Evolutionary conservation across 768 basidiomycete species (phyloP), one percentile per base, ranked within the genome.

Genomic region (Tephrocybe sp.): DNA sequence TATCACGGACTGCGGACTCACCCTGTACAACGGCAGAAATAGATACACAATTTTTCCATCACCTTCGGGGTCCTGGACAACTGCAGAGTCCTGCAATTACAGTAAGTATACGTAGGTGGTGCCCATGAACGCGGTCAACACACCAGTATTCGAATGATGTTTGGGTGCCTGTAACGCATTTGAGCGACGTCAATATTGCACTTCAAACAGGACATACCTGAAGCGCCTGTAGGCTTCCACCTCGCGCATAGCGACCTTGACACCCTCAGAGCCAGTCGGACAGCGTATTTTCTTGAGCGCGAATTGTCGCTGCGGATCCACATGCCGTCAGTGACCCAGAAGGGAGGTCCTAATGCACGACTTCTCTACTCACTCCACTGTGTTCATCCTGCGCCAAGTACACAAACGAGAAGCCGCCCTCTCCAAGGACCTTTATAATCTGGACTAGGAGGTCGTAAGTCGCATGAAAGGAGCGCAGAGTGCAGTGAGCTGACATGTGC

Each of bases 201-300:
- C n/a, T 11, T 35, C 16, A 30, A 30, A n/a, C 2, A 27, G 11
- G 19, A 75, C 87, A 69, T 65, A 91, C 91, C 84, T 90, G 77
- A 98, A 98, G 51, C 96, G 80, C 62, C 93, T 77, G 66, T 97
- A 97, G 0, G 97, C 95, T 65, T 96, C 92, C 2, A 92, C 87
- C 65, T 92, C 92, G 42, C 84, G 76, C 89, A 92, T 86, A 4
- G 85, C 90, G 64, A 92, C 91, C 60, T 87, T 87, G 49, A 98
- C 92, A 9, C 86, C 87, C 47, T 96, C 93, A 5, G 81, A 74
- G 7, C 92, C 92, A 34, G 87, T 87, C 1, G 92, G 92, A 75
- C 93, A 95, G 36, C 93, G 79, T 63, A 97, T 95, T 71, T 97
- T 98, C 76, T 99, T 99, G 54, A 99, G 74, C 0, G 97, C 97